A percentile compares a stretch with the other conserved stretches of the same genome.
phyloP scores from a whole-genome alignment of 495 filamentous ascomycete species.

The Pyrenopolyporus hunteri region DNA sequence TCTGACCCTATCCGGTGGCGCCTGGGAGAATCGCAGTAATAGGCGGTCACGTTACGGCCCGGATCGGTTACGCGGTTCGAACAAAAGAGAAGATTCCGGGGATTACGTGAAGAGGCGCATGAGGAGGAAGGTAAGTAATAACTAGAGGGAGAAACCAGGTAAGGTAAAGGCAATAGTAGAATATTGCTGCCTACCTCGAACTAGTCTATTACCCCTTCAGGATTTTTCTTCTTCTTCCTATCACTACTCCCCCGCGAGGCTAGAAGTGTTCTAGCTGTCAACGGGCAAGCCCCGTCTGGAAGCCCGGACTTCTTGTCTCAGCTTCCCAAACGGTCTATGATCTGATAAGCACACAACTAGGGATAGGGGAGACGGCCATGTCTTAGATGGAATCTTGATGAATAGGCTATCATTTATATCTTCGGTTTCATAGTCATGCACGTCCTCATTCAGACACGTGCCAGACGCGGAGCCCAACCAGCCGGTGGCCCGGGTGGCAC shows the following conservation, averaged over 20 bases:
- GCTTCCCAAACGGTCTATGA: background rate
- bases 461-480: background rate
- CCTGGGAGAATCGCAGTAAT: too few species aligned
- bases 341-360: background rate
- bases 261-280: slow-evolving; percentile 6
- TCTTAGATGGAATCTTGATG: background rate
- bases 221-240: background rate
- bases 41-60: slow-evolving; percentile 1
- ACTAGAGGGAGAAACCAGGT: background rate
- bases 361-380: background rate
- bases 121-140: background rate
- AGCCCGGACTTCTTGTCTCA: background rate
- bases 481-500: background rate
- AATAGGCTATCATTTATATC: background rate
- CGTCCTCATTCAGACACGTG: too few species aligned
- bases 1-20: background rate
- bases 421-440: too few species aligned
- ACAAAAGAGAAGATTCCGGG: background rate
- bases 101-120: too few species aligned
- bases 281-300: slow-evolving; percentile 10
- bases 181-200: background rate
- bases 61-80: background rate
- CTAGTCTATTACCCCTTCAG: background rate
- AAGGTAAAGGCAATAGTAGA: background rate
- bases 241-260: background rate